Evolutionary conservation across 2,329 filamentous ascomycete genomes (phyloP).

Genomic region (Fusarium multiceps): DNA sequence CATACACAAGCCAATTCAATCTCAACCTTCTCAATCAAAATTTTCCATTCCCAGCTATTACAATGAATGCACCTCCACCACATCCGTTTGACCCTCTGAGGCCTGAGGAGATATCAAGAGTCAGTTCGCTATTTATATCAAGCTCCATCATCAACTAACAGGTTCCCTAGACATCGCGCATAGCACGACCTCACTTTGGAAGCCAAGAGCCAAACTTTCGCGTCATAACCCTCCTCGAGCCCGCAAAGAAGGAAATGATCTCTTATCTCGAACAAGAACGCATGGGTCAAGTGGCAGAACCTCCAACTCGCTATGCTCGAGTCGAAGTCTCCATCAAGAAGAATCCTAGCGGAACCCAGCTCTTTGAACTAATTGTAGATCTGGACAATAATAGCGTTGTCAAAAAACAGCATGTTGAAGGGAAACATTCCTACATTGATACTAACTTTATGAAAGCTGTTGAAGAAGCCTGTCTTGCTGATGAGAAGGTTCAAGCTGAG

Average conservation of each 20-base stretch:
- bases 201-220: conserved; percentile 55
- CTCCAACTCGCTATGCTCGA: conserved; percentile 52
- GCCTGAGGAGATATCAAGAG: conserved; percentile 44
- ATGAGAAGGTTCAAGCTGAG: conserved; percentile 56
- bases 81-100: conserved; percentile 46
- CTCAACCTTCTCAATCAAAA: not conserved
- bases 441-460: conserved; percentile 60
- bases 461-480: conserved; percentile 59
- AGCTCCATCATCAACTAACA: too few species aligned
- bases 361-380: conserved; percentile 48
- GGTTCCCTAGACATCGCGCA: conserved; percentile 35
- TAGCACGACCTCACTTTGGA: conserved; percentile 41
- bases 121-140: not conserved
- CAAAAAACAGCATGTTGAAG: conserved; percentile 50
- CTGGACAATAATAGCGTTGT: conserved; percentile 39
- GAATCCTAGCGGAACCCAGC: conserved; percentile 25
- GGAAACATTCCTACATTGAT: conserved; percentile 61
- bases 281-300: conserved; percentile 12
- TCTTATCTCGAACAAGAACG: conserved; percentile 58
- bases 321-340: conserved; percentile 51
- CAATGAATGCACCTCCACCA: not conserved
- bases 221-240: conserved; percentile 62
- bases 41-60: rapidly evolving
- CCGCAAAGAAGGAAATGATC: conserved; percentile 60
- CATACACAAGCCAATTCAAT: rapidly evolving